Conservation (phyloP, 352 stramenopile species). For the Phytophthora fragariaefolia region DNA sequence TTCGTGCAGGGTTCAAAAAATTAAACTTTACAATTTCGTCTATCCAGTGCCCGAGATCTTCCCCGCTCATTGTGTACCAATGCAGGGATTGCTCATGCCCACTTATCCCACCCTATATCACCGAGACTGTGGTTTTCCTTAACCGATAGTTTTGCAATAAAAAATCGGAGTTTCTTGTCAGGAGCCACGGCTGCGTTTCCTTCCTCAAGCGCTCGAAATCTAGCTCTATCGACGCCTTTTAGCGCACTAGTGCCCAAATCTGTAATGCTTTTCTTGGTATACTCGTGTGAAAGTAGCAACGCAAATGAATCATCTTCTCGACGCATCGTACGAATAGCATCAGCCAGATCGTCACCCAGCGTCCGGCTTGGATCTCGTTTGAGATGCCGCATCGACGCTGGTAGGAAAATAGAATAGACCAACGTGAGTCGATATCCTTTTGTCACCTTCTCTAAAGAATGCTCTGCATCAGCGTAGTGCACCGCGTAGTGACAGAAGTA, state of each 20-base stretch:
- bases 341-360: background rate
- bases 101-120: background rate
- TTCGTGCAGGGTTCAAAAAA: background rate
- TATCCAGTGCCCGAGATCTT: background rate
- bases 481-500: constrained; percentile 22
- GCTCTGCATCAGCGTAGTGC: constrained; percentile 29
- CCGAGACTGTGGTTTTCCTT: background rate
- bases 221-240: background rate
- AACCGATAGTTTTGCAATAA: background rate
- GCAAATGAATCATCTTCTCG: background rate
- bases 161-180: background rate
- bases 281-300: background rate
- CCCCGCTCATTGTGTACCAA: background rate
- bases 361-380: background rate
- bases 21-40: background rate
- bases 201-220: background rate
- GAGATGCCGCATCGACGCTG: background rate
- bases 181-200: background rate
- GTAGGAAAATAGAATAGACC: constrained; percentile 29
- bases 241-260: background rate
- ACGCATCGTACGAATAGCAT: background rate
- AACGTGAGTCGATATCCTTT: constrained; percentile 27
- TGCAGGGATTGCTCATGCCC: background rate
- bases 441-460: constrained; percentile 23
- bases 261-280: background rate